Evolutionary conservation across 371 early-diverging fungal genomes (phyloP).

Genomic region (Batkoa obscura): DNA sequence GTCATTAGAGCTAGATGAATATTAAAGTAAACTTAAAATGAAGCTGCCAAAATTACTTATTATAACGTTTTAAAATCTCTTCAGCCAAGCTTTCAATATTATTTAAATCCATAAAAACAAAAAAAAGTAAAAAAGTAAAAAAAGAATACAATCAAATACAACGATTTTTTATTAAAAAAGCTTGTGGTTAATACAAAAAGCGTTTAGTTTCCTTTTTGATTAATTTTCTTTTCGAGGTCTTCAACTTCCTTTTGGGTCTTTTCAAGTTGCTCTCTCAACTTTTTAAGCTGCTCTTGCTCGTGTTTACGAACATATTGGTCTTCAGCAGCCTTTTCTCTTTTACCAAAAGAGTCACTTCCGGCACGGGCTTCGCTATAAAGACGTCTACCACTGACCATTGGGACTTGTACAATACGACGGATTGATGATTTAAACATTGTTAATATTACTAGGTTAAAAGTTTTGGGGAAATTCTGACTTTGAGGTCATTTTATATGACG

Average conservation of each 20-base stretch:
- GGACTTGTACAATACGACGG: no score
- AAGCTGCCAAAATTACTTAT: no score
- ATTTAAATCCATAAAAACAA: not conserved
- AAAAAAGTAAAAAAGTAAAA: not conserved
- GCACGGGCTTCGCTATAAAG: not conserved
- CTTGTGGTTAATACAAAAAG: not conserved
- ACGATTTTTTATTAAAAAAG: no score
- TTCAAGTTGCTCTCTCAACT: not conserved
- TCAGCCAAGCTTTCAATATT: no score
- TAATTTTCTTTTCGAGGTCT: not conserved
- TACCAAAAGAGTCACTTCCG: not conserved
- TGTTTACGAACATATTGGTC: conserved; percentile 4
- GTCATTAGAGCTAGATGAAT: not conserved
- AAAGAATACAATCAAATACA: not conserved
- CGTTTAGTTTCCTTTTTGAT: not conserved
- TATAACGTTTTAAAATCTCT: no score
- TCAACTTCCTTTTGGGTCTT: conserved; percentile 1
- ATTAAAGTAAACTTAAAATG: no score
- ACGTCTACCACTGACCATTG: not conserved
- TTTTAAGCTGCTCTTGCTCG: conserved; percentile 1
- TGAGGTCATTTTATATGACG: no score
- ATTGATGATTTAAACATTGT: no score
- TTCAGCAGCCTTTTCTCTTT: conserved; percentile 7
- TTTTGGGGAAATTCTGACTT: no score
- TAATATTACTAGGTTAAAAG: no score